Base-by-base conservation (phyloP, 805 yeast genomes). In the Pichia insulana region DNA sequence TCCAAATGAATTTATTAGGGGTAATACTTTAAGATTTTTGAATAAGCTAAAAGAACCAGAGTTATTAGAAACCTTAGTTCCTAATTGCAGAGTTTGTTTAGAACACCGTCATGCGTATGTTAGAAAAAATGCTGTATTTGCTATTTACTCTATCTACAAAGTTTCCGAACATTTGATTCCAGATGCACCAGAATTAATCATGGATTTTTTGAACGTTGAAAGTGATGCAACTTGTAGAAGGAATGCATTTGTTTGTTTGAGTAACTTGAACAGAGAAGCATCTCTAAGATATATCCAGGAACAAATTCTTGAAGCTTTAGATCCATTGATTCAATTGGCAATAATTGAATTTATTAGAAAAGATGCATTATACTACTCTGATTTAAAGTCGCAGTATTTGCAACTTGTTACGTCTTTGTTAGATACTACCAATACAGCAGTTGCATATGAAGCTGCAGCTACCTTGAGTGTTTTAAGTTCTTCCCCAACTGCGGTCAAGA, bases 51-150 rank as follows among this genome's bases (percentile, higher is more conserved):
- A 80, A 58, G 97, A 92, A 67, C 83, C 94, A 2, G 98, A 92
- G 62, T 74, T 92, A 50, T 73, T 92, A 59, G 98, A 94, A 65
- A 95, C 97, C 41, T 74, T 92, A 64, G 92, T 92, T 34, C 96
- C 97, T 26, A 80, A 92, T 34, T 89, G 88, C 36, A 78, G 96
- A 56, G 78, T 78, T 45, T 88, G 97, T 67, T 70, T 94, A 54
- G 95, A 86, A 52, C 96, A 92, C 65, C 83, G 98, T 53, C 97
- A 92, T 64, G 95, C 97, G 9, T 92, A 94, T 58, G 98, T 92
- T 49, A 81, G 99, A 61, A 92, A 92, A 63, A 90, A 92, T 60
- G 98, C 98, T 7, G 89, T 87, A 18, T 82, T 90, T 64, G 95
- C 97, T 34, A 77, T 92, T 45, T 76, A 74, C 54, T 79, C 95